A percentile compares a stretch with the other conserved stretches of the same genome.
phyloP scores from a whole-genome alignment of 2,329 filamentous ascomycete species.

The Ramichloridium luteum region DNA sequence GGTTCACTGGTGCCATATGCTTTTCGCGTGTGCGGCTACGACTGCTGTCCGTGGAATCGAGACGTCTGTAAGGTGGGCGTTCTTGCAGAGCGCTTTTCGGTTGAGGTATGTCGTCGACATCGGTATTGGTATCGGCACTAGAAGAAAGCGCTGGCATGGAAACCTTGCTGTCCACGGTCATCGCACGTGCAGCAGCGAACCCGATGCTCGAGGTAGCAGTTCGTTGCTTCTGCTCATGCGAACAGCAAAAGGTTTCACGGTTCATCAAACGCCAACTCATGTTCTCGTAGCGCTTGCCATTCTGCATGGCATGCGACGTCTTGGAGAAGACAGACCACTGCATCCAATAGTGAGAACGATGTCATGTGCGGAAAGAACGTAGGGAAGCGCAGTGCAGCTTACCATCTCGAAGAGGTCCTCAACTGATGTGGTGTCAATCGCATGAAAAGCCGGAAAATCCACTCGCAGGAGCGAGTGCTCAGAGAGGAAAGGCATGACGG shows the following conservation, averaged over 20 bases:
- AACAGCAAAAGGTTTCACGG: conserved; percentile 81
- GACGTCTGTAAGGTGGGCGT: conserved; percentile 54
- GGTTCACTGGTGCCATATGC: conserved; percentile 82
- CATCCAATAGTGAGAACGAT: conserved; percentile 3
- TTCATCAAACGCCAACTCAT: conserved; percentile 94
- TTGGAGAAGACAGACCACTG: conserved; percentile 68
- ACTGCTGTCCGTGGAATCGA: conserved; percentile 53
- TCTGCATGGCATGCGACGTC: conserved; percentile 85
- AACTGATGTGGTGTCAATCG: conserved; percentile 84
- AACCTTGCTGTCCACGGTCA: conserved; percentile 16
- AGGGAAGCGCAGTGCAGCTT: conserved; percentile 7
- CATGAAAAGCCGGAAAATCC: conserved; percentile 82
- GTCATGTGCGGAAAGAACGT: background rate
- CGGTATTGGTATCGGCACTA: conserved; percentile 40
- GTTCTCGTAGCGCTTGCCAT: conserved; percentile 86
- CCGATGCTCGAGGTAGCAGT: conserved; percentile 8
- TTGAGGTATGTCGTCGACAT: conserved; percentile 19
- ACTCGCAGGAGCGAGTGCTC: conserved; percentile 80
- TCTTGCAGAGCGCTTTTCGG: conserved; percentile 34
- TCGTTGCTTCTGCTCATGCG: conserved; percentile 39
- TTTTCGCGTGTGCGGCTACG: conserved; percentile 64
- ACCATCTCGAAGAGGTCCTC: conserved; percentile 86
- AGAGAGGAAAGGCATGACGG: conserved; percentile 73
- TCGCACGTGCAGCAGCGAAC: conserved; percentile 5
- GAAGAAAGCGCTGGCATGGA: conserved; percentile 34